Evolutionary conservation across 2,329 filamentous ascomycete genomes (phyloP).

Genomic region (Ophiostoma pallidulum): DNA sequence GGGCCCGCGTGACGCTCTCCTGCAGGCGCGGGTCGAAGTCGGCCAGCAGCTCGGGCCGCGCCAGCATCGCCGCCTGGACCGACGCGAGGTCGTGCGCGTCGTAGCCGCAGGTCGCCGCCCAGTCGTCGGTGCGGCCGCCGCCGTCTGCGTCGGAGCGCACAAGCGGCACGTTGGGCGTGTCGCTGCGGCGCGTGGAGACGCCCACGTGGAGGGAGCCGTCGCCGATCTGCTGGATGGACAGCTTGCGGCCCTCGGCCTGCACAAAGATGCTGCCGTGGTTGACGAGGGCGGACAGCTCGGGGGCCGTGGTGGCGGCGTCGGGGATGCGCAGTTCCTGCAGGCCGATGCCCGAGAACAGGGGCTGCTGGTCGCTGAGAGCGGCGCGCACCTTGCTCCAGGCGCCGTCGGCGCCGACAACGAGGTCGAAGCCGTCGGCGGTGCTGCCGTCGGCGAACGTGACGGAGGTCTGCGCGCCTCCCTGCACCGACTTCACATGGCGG

Average conservation of each 20-base stretch:
- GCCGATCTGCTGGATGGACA: slow-evolving; percentile 38
- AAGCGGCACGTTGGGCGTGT: slow-evolving; percentile 24
- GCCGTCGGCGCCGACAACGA: slow-evolving; percentile 28
- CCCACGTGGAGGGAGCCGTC: slow-evolving; percentile 35
- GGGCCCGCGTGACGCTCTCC: slow-evolving; percentile 31
- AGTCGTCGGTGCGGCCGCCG: slow-evolving; percentile 23
- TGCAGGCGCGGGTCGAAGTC: slow-evolving; percentile 36
- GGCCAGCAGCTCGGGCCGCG: slow-evolving; percentile 21
- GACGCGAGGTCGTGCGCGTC: slow-evolving; percentile 31
- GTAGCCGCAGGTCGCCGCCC: slow-evolving; percentile 34
- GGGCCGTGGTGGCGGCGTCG: slow-evolving; percentile 31
- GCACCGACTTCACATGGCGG: slow-evolving; percentile 31
- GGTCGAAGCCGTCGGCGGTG: slow-evolving; percentile 28
- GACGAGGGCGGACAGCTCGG: slow-evolving; percentile 34
- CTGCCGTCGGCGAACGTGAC: slow-evolving; percentile 31
- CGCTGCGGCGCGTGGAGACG: slow-evolving; percentile 27
- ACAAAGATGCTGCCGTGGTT: slow-evolving; percentile 40
- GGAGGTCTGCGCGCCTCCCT: slow-evolving; percentile 19
- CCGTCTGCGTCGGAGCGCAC: slow-evolving; percentile 24
- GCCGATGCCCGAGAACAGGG: slow-evolving; percentile 37
- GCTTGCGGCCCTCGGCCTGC: slow-evolving; percentile 30
- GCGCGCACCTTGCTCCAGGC: slow-evolving; percentile 29
- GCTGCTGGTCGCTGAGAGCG: slow-evolving; percentile 29
- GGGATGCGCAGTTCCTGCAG: slow-evolving; percentile 33
- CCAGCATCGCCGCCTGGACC: slow-evolving; percentile 29